Evolutionary conservation across 2,329 filamentous ascomycete species (phyloP), one percentile per base, ranked within the genome.

Genomic region (Pestalotiopsis fici): DNA sequence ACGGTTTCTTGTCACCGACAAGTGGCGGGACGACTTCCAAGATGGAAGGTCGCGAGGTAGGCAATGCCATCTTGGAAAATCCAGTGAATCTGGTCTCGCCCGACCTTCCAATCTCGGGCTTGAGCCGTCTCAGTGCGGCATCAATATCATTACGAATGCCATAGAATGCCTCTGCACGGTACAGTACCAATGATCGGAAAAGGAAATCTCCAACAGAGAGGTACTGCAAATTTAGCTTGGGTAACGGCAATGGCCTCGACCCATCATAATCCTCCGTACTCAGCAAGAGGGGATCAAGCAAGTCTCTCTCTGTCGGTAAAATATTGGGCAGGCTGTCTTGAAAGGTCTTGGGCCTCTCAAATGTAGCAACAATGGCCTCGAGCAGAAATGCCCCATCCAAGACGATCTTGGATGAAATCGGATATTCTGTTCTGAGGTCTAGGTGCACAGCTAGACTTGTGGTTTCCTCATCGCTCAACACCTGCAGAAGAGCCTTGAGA

Each of bases 221-320:
- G 79, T 99, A 99, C 76, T 99, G 96, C 31, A 99, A 83, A 73
- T 98, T 99, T 59, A 98, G 82, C 78, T 99, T 99, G 2, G 96
- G 96, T 56, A 99, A 89, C 2, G 96, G 93, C 67, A 99, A 85
- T 4, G 96, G 95, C 60, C 89, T 89, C 27, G 93, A 94, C 28
- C 95, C 95, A 77, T 97, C 91, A 74, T 98, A 98, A 7, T 85
- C 86, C 74, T 98, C 95, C 66, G 95, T 95, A 67, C 94, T 89
- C 66, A 95, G 80, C 65, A 97, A 87, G 28, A 90, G 89, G 63
- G 86, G 85, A 68, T 98, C 94, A 74, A 98, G 98, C 4, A 99
- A 83, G 1, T 88, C 82, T 55, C 87, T 83, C 76, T 98, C 96
- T 0, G 93, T 98, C 0, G 97, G 97, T n/a, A 97, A 79, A 39